Base-by-base conservation (phyloP, 2,329 filamentous ascomycete genomes). In the Calonectria pteridis region DNA sequence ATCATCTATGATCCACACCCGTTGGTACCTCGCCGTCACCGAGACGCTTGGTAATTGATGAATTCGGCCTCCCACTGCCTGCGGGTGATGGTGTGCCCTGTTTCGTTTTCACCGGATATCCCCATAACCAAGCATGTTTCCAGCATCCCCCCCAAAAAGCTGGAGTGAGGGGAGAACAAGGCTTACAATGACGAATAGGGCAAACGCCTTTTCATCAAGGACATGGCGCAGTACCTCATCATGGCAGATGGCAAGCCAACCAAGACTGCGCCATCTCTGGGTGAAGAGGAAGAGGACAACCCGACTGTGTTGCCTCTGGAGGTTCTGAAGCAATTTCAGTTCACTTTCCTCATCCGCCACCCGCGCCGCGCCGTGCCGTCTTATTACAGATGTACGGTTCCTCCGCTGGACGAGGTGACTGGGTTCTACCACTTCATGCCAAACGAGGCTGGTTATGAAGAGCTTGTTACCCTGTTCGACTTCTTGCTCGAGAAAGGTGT, bases 171-270 rank as follows among this genome's bases (percentile, higher is more conserved):
- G 20, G 67, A n/a, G 62, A 35, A 46, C 31, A 51, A 75, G 70
- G 80, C 80, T 83, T 63, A 82, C 82, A 78, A 69, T 46, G n/a
- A 53, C 29, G 23, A 75, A 67, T 79, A 97, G 94, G 94, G 93
- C 81, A 98, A 98, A 88, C 94, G 96, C 79, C 88, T 98, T 80
- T 98, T 98, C 87, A 97, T 99, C 90, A 99, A 99, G 85, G 97
- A 98, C 84, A 99, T 98, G 87, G 93, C 94, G 70, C 94, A 98
- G 85, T 98, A 98, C 84, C 89, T 98, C 77, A 89, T 98, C 76
- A 94, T 95, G 6, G 94, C 95, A 4, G 87, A 94, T 76, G 88
- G 89, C 59, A 90, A 93, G 80, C 88, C 90, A 18, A 91, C 94
- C 65, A 88, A 88, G 63, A 91, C 97, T 73, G 95, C 95, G 13